Base-by-base conservation (phyloP, 148 eudicot species). In the Silene latifolia region DNA sequence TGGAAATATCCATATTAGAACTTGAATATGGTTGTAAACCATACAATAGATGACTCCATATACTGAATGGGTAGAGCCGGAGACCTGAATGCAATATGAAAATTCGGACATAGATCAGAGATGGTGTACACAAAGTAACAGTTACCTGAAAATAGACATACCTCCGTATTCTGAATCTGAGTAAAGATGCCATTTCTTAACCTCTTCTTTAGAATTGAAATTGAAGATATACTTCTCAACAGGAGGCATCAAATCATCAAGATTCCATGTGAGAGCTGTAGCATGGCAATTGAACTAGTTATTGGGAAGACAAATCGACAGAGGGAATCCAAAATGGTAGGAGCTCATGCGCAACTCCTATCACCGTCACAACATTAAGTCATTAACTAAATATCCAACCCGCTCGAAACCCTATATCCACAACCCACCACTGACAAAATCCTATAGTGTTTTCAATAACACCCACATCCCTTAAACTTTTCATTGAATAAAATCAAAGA, bases 81-180 rank as follows among this genome's bases (percentile, higher is more conserved):
- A 63, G 23, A 25, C 35, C 35, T 32, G 3, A 32, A 32, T 32
- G 0, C 5, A 6, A 25, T 35, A 15, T 18, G 68, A 29, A 12
- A 4, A 64, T 15, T 39, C 1, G 5, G 53, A 46, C 7, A 19
- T 19, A 20, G 57, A 68, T 65, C 69, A 65, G 21, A 65, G 20
- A 78, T 5, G 47, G 46, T 39, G 46, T 46, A 46, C 27, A 62
- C 35, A 58, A 80, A 73, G 59, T 72, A 64, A 80, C 21, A 44
- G 77, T 67, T 81, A 72, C 73, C 74, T 61, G 69, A 35, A 73
- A 60, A 67, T 67, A 73, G 71, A 76, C 74, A 53, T 81, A 93
- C 99, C 99, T 89, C 96, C 96, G 75, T 87, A 95, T 87, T 95
- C 97, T 73, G 99, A 95, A 84, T 95, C 99, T 69, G 99, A 92